Evolutionary conservation across 257 asterid species (phyloP), one percentile per base, ranked within the genome.

Genomic region (Striga asiatica): DNA sequence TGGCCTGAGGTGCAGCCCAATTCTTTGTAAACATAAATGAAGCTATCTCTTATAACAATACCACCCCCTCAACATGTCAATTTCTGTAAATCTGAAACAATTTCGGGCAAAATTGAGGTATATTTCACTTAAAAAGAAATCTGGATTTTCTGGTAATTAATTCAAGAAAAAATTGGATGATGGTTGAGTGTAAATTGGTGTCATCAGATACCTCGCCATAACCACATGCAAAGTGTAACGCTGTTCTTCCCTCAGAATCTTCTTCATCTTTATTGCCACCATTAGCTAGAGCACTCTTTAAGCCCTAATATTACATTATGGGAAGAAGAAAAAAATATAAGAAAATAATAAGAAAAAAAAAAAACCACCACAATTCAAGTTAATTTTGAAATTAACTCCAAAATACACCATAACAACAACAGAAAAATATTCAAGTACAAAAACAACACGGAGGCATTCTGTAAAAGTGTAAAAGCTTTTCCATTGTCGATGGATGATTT

Each of bases 161-260:
- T 5, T 13, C 25, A 43, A 43, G 50, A 43, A 43, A 43, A 43
- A 41, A 43, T 43, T 18, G 50, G 4, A 18, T n/a, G n/a, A n/a
- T n/a, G n/a, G n/a, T n/a, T n/a, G n/a, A n/a, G n/a, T n/a, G n/a
- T n/a, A n/a, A n/a, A n/a, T n/a, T n/a, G n/a, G n/a, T n/a, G n/a
- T n/a, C n/a, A n/a, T n/a, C n/a, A n/a, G n/a, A n/a, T 78, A 88
- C 97, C 95, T 85, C 95, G 50, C 97, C 97, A 53, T 88, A 80
- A 62, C 97, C 95, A 71, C 97, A 85, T 13, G 97, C 83, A 73
- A 88, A 85, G 75, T 85, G 97, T 71, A 88, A 73, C 16, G 95
- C 95, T 5, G 97, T 88, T 70, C 95, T 85, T 70, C 94, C 97
- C 79, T 84, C 97, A 0, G 95, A 80, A 62, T 88, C 97, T 72